Percentiles rank a stretch among this genome's conserved stretches.
These are phyloP conservation scores for Haematococcus sp. DNA, from an alignment of 139 green algal species.

Conservation along the genomic window DNA sequence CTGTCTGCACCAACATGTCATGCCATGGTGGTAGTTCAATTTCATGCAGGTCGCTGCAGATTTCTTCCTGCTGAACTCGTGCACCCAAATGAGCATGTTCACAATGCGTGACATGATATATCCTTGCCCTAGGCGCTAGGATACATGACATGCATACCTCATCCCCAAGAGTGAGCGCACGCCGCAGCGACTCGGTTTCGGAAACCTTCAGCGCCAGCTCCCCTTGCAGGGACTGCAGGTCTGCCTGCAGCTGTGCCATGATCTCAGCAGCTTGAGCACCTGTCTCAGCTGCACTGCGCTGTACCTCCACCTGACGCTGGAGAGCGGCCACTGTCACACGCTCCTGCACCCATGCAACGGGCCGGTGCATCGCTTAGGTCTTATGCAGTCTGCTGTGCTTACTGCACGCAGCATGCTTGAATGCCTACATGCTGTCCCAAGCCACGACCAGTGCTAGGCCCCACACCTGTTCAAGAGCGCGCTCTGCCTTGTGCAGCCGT, in stretches of 20 bases:
- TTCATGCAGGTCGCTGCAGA: too few species aligned
- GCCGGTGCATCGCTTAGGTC: too few species aligned
- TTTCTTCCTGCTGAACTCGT: too few species aligned
- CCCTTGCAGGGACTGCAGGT: not conserved
- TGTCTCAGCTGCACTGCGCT: not conserved
- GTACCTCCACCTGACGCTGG: conserved; percentile 2
- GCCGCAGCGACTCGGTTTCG: not conserved
- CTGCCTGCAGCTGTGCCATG: not conserved
- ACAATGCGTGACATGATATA: too few species aligned
- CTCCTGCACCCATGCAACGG: conserved; percentile 9
- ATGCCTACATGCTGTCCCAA: conserved; percentile 10
- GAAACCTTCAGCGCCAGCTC: not conserved
- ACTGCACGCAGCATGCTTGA: too few species aligned
- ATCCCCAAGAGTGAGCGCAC: not conserved
- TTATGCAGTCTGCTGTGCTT: too few species aligned
- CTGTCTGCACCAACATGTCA: not conserved
- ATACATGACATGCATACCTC: not conserved
- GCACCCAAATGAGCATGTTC: too few species aligned
- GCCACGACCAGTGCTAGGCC: not conserved
- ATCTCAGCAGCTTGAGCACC: not conserved
- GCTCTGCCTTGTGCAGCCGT: conserved; percentile 31
- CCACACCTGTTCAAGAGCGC: conserved; percentile 30
- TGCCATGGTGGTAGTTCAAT: too few species aligned
- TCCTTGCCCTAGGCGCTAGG: too few species aligned
- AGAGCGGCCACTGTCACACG: not conserved